Percentiles rank a stretch among this genome's conserved stretches.
Conservation (phyloP, 2,329 filamentous ascomycete genomes). For the Scorias spongiosa region DNA sequence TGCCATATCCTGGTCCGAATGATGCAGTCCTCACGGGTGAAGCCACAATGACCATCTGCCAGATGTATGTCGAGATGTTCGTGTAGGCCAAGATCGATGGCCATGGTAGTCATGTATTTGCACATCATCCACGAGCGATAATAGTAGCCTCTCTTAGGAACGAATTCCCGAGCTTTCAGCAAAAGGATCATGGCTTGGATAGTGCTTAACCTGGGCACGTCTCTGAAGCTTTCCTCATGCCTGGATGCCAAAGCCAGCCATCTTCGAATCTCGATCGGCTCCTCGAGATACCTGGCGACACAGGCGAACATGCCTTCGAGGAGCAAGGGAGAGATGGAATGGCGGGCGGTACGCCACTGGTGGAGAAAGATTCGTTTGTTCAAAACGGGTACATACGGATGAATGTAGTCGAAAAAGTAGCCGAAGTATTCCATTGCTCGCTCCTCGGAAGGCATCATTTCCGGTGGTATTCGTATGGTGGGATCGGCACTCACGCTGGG, state of each 20-base stretch:
- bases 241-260: constrained; percentile 84
- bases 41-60: constrained; percentile 51
- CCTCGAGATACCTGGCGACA: constrained; percentile 67
- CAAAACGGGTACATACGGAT: constrained; percentile 82
- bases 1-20: constrained; percentile 85
- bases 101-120: constrained; percentile 85
- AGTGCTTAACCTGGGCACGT: constrained; percentile 77
- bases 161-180: constrained; percentile 80
- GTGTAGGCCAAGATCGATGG: constrained; percentile 75
- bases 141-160: constrained; percentile 85
- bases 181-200: constrained; percentile 79
- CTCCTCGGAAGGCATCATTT: constrained; percentile 81
- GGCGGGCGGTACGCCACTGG: constrained; percentile 71
- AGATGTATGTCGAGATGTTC: constrained; percentile 73
- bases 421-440: constrained; percentile 74
- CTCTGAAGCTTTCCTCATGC: constrained; percentile 87
- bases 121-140: constrained; percentile 96
- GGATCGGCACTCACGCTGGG: constrained; percentile 54
- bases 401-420: constrained; percentile 78
- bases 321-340: constrained; percentile 76
- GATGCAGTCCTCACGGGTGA: constrained; percentile 57
- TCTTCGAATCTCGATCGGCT: constrained; percentile 70
- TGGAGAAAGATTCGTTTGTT: constrained; percentile 71
- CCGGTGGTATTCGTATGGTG: constrained; percentile 75
- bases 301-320: constrained; percentile 87